Evolutionary conservation across 2,329 filamentous ascomycete species (phyloP).

Genomic region (Colletotrichum somersetense): DNA sequence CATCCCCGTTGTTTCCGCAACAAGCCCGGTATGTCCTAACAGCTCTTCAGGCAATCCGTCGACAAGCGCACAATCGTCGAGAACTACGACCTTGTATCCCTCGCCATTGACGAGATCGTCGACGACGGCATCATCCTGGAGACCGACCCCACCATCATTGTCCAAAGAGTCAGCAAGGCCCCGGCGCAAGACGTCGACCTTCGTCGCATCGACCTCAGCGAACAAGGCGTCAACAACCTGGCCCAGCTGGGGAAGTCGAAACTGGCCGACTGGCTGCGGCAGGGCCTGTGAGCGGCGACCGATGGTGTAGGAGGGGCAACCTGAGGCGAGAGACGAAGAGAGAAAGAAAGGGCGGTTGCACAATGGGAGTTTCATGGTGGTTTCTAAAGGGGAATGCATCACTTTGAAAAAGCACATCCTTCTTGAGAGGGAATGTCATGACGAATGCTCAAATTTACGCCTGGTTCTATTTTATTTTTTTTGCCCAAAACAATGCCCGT

Average conservation of each 20-base stretch:
- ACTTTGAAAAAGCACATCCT: conserved; percentile 40
- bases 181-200: conserved; percentile 92
- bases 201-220: conserved; percentile 94
- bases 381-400: conserved; percentile 41
- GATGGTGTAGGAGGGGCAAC: not conserved
- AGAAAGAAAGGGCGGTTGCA: conserved; percentile 18
- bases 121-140: conserved; percentile 97
- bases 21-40: conserved; percentile 12
- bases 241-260: conserved; percentile 95
- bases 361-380: conserved; percentile 42
- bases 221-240: conserved; percentile 93
- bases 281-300: conserved; percentile 71
- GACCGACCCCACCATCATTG: conserved; percentile 94
- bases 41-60: conserved; percentile 80
- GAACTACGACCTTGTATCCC: conserved; percentile 92
- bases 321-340: conserved; percentile 9
- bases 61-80: conserved; percentile 98
- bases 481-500: not conserved
- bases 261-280: conserved; percentile 89
- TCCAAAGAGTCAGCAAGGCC: conserved; percentile 91
- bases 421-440: conserved; percentile 31
- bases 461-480: conserved; percentile 37
- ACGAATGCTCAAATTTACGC: conserved; percentile 43
- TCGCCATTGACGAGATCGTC: conserved; percentile 94
- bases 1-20: not conserved